Percentiles rank a stretch among this genome's conserved stretches.
Conservation (phyloP, 2,329 filamentous ascomycete genomes). For the Talaromyces islandicus region DNA sequence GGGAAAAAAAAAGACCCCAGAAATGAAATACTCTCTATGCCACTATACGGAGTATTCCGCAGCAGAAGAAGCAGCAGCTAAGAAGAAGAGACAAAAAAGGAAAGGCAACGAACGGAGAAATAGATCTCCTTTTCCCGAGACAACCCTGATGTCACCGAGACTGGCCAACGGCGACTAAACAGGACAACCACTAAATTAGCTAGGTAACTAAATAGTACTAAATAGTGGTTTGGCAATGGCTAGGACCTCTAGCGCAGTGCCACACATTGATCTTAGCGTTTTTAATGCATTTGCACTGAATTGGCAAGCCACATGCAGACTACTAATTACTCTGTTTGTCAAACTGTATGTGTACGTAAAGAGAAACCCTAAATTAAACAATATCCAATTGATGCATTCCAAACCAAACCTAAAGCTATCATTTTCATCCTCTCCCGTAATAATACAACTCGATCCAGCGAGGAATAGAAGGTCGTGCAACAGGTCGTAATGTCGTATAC, state of each 20-base stretch:
- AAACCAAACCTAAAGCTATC: neutral
- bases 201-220: too few relatives aligned
- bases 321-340: neutral
- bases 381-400: neutral
- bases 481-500: conserved; percentile 7
- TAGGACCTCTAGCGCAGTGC: neutral
- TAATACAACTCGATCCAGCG: conserved; percentile 8
- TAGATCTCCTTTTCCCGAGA: neutral
- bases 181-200: too few relatives aligned
- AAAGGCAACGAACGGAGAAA: neutral
- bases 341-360: neutral
- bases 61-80: neutral
- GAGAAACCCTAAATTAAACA: neutral
- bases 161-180: neutral
- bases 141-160: neutral
- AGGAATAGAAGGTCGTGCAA: neutral
- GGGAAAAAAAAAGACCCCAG: neutral
- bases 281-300: neutral
- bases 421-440: conserved; percentile 1
- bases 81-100: neutral
- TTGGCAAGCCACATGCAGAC: neutral
- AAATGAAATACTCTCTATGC: neutral
- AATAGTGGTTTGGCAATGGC: neutral
- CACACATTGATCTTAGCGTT: neutral
- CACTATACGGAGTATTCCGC: neutral